Base-by-base conservation (phyloP, 164 flowering plant genomes). In the Protea cynaroides region DNA sequence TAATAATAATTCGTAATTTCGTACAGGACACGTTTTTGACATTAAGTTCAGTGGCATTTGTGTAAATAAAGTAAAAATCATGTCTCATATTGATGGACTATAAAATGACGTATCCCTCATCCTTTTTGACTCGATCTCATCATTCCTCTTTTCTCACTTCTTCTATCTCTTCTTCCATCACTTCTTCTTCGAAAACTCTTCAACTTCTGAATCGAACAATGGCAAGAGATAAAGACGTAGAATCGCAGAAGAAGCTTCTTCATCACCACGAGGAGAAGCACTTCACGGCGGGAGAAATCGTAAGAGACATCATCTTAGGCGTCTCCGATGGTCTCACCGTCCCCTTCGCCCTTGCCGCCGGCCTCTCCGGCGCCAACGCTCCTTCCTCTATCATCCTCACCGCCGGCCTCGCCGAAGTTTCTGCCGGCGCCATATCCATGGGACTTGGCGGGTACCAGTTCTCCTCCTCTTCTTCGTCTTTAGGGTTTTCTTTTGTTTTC, bases 371-470 rank as follows among this genome's bases (percentile, higher is more conserved):
- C 3, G 96, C 93, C 57, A 80, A 84, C 51, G 95, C 84, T 12
- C 61, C 90, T 3, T 92, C 96, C 14, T 77, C 88, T 50, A 80
- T 92, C 65, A 80, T 92, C 37, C 88, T 92, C 69, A 88, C 90
- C 36, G 96, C 96, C 21, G 96, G 98, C 40, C 74, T 90, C 19
- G 96, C 96, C 24, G 96, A 92, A 62, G 92, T 89, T 21, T 95
- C 90, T 43, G 96, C 96, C 62, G 98, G 96, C 55, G 91, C 98
- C 70, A 88, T 92, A 77, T 86, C 98, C 70, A 92, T 92, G 98
- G 98, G 96, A 18, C 92, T 89, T 44, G 98, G 96, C 72, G 95
- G 98, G 95, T 89, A 75, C n/a, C n/a, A n/a, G n/a, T n/a, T n/a
- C n/a, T n/a, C n/a, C n/a, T n/a, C 14, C 23, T 37, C 52, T 12